These are phyloP conservation scores for Aphanocladium album DNA, from an alignment of 2,329 filamentous ascomycete species.

Conservation along the genomic window DNA sequence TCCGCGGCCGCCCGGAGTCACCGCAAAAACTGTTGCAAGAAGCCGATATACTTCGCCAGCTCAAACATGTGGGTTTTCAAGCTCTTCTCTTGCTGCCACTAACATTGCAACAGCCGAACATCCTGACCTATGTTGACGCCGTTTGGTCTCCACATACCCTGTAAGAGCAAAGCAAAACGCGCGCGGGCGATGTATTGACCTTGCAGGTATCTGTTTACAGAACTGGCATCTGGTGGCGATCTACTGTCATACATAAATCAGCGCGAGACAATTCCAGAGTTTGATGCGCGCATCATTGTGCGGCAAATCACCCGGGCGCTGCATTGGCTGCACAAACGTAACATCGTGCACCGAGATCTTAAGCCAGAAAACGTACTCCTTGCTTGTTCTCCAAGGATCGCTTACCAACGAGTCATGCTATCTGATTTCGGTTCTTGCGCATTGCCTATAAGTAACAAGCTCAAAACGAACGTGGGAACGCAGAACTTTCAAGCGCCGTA, in stretches of 20 bases:
- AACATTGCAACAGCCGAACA: constrained; percentile 42
- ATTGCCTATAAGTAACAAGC: constrained; percentile 35
- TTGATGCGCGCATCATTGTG: constrained; percentile 40
- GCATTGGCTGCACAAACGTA: constrained; percentile 43
- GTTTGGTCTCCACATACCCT: constrained; percentile 43
- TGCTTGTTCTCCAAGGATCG: constrained; percentile 38
- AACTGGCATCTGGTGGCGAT: constrained; percentile 52
- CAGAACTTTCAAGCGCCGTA: constrained; percentile 46
- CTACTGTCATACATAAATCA: constrained; percentile 44
- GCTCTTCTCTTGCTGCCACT: background rate
- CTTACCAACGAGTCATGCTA: constrained; percentile 42
- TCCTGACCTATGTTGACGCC: constrained; percentile 47
- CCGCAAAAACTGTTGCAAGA: constrained; percentile 41
- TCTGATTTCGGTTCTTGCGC: constrained; percentile 49
- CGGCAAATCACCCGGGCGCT: constrained; percentile 44
- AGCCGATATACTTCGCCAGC: constrained; percentile 46
- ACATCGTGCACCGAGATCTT: constrained; percentile 48
- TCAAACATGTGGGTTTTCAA: constrained; percentile 45
- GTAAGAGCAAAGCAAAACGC: constrained; percentile 27
- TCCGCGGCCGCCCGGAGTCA: constrained; percentile 22
- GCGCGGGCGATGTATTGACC: background rate
- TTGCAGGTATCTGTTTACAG: constrained; percentile 49
- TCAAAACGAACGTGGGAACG: constrained; percentile 43
- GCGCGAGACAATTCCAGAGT: constrained; percentile 32
- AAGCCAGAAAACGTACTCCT: constrained; percentile 52